These are phyloP conservation scores for Euphorbia celastroides DNA, from an alignment of 441 rosid genomes.

Conservation along the genomic window DNA sequence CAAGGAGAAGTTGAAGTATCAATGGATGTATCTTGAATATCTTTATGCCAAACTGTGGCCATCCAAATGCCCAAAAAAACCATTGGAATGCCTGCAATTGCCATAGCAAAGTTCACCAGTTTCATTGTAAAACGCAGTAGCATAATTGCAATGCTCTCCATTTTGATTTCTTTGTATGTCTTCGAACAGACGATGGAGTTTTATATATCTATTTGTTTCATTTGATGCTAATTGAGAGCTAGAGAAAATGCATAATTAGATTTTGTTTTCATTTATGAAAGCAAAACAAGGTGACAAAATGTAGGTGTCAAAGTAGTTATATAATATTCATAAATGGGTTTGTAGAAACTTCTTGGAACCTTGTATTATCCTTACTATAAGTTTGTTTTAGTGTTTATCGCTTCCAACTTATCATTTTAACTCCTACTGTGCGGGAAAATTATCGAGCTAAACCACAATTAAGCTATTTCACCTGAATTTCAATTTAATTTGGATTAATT, in stretches of 20 bases:
- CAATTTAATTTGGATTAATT: no score
- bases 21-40: conserved; percentile 37
- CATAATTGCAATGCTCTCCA: conserved; percentile 48
- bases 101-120: conserved; percentile 57
- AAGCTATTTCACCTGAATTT: no score
- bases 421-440: no score
- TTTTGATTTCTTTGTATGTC: neutral
- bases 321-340: no score
- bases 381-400: neutral
- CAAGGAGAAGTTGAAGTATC: conserved; percentile 42
- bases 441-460: no score
- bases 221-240: no score
- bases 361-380: neutral
- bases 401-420: no score
- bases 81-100: conserved; percentile 71
- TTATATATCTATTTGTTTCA: neutral
- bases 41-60: conserved; percentile 54
- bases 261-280: neutral
- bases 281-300: neutral
- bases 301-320: neutral
- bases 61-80: conserved; percentile 62
- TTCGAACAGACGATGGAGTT: neutral
- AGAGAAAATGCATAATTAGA: neutral
- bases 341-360: conserved; percentile 36
- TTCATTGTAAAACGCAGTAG: conserved; percentile 59